phyloP scores from a whole-genome alignment of 306 rosid species.

The Vachellia collinsii region DNA sequence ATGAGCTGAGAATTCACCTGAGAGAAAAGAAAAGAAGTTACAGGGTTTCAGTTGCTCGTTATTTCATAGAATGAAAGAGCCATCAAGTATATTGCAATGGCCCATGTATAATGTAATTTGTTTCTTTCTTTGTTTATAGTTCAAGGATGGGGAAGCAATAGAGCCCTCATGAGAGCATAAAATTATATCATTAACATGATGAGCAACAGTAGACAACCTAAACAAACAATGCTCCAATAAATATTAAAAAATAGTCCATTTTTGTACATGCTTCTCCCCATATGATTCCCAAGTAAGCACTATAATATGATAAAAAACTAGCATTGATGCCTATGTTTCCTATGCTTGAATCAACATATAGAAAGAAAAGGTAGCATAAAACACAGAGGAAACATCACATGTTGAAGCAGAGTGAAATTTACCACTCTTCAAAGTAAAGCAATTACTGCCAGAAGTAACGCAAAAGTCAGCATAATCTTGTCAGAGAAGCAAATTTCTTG shows the following conservation, averaged over 20 bases:
- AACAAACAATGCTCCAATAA: background rate
- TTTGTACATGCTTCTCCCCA: background rate
- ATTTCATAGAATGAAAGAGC: constrained; percentile 33
- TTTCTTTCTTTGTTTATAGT: background rate
- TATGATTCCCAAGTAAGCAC: background rate
- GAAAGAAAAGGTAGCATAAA: background rate
- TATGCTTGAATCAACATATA: background rate
- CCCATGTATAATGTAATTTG: background rate
- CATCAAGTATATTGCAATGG: constrained; percentile 12
- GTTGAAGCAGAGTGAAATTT: background rate
- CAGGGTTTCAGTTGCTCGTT: constrained; percentile 14
- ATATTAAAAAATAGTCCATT: background rate
- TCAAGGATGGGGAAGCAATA: background rate
- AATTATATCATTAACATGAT: background rate
- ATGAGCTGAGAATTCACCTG: constrained; percentile 99
- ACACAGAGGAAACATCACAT: background rate
- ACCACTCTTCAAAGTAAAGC: background rate
- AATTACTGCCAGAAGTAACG: background rate
- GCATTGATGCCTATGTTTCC: background rate
- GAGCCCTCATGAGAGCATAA: background rate
- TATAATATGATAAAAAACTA: background rate
- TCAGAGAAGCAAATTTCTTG: constrained; percentile 4
- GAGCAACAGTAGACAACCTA: background rate
- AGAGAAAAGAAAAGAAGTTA: constrained; percentile 18
- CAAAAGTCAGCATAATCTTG: background rate